These are phyloP conservation scores for Daldinia concentrica DNA, from an alignment of 495 filamentous ascomycete genomes.

Conservation along the genomic window DNA sequence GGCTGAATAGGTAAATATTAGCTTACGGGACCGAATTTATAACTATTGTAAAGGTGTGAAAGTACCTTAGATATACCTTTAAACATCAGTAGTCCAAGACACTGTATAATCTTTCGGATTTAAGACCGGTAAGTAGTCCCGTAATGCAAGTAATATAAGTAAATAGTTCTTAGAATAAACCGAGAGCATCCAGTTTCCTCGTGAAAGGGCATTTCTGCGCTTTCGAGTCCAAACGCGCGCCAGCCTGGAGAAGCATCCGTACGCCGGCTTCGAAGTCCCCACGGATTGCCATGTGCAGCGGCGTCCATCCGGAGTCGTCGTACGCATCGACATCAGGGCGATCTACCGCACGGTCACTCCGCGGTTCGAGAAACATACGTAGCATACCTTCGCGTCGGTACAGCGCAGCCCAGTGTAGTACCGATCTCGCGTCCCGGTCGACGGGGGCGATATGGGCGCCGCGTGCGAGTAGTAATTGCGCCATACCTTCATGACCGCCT, in stretches of 20 bases:
- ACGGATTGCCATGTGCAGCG: constrained; percentile 41
- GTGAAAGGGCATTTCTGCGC: constrained; percentile 22
- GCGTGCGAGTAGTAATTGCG: not conserved
- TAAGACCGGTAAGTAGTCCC: not conserved
- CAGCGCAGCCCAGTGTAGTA: constrained; percentile 43
- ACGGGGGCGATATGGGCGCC: not conserved
- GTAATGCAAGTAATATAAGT: not conserved
- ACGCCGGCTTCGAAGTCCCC: constrained; percentile 39
- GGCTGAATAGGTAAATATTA: no score
- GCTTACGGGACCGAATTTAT: no score
- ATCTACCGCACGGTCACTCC: not conserved
- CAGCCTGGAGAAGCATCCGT: constrained; percentile 14
- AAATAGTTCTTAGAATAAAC: not conserved
- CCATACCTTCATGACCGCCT: constrained; percentile 19
- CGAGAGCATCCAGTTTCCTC: constrained; percentile 3
- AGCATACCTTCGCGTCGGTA: constrained; percentile 33
- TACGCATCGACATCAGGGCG: constrained; percentile 35
- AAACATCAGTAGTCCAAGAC: not conserved
- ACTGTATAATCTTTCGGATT: not conserved
- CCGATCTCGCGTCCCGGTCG: constrained; percentile 32
- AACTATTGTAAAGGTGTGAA: no score
- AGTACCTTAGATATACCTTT: not conserved
- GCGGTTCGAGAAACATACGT: constrained; percentile 29
- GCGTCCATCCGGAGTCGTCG: constrained; percentile 38
- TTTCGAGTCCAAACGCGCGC: constrained; percentile 12